phyloP scores from a whole-genome alignment of 768 basidiomycete species.

The Tremella mesenterica region DNA sequence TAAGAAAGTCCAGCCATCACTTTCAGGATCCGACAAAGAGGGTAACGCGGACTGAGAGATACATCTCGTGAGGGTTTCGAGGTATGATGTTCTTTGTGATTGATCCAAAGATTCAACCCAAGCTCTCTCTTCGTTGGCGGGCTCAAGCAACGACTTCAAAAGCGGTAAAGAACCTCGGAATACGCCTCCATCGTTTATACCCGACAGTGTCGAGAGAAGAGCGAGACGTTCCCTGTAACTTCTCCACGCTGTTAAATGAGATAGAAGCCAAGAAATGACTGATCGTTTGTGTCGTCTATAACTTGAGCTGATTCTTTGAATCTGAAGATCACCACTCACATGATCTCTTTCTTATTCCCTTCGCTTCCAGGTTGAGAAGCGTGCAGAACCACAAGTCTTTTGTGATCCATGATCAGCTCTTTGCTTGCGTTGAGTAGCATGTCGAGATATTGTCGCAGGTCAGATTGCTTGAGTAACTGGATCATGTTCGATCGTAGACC shows the following conservation, averaged over 20 bases:
- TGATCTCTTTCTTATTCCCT: constrained; percentile 41
- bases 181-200: constrained; percentile 51
- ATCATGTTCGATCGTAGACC: constrained; percentile 26
- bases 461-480: constrained; percentile 31
- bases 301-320: background rate
- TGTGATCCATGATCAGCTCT: constrained; percentile 53
- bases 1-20: constrained; percentile 29
- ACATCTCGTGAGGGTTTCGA: constrained; percentile 14
- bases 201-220: constrained; percentile 52
- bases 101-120: constrained; percentile 5
- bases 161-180: constrained; percentile 56
- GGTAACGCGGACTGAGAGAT: constrained; percentile 9
- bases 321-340: constrained; percentile 9
- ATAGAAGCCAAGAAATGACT: constrained; percentile 66
- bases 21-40: constrained; percentile 15
- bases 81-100: constrained; percentile 10
- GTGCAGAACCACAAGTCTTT: constrained; percentile 44
- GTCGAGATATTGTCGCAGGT: constrained; percentile 58
- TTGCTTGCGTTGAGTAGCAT: constrained; percentile 64
- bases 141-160: constrained; percentile 45
- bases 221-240: constrained; percentile 50
- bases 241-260: constrained; percentile 61
- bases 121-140: constrained; percentile 10
- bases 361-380: constrained; percentile 54
- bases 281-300: constrained; percentile 51